Conservation (phyloP, 768 basidiomycete genomes). For the Paxillus ammoniavirescens region DNA sequence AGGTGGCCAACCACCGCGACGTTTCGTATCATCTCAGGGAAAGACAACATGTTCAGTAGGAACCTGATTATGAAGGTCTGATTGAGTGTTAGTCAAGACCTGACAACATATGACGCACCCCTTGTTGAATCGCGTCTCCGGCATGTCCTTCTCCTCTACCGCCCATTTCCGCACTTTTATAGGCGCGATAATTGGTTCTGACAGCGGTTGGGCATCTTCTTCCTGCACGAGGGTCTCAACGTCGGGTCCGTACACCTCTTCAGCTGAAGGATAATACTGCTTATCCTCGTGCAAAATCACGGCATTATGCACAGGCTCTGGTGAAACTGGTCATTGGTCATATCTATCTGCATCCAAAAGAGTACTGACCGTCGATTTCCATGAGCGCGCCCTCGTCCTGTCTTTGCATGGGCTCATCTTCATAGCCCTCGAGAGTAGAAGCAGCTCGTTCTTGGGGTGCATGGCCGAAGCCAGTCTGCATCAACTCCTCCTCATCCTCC, state of each 20-base stretch:
- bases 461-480: slow-evolving; percentile 48
- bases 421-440: slow-evolving; percentile 79
- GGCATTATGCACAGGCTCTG: slow-evolving; percentile 78
- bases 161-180: slow-evolving; percentile 94
- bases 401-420: slow-evolving; percentile 61
- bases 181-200: slow-evolving; percentile 94
- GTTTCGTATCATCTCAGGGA: slow-evolving; percentile 94
- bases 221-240: slow-evolving; percentile 98
- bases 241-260: slow-evolving; percentile 87
- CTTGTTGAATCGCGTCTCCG: slow-evolving; percentile 96
- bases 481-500: slow-evolving; percentile 46
- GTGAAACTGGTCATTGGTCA: slow-evolving; percentile 8
- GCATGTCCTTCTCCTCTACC: slow-evolving; percentile 93
- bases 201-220: slow-evolving; percentile 93
- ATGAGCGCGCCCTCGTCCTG: slow-evolving; percentile 68
- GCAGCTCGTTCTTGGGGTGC: slow-evolving; percentile 36
- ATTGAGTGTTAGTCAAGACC: slow-evolving; percentile 4
- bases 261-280: slow-evolving; percentile 93
- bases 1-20: slow-evolving; percentile 95
- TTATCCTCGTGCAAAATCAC: slow-evolving; percentile 96
- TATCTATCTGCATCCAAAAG: not conserved
- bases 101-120: slow-evolving; percentile 52
- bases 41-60: slow-evolving; percentile 84
- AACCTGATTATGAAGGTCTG: slow-evolving; percentile 54
- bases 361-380: slow-evolving; percentile 74